Evolutionary conservation across 345 rosid species (phyloP).

Genomic region (Brassica nigra): DNA sequence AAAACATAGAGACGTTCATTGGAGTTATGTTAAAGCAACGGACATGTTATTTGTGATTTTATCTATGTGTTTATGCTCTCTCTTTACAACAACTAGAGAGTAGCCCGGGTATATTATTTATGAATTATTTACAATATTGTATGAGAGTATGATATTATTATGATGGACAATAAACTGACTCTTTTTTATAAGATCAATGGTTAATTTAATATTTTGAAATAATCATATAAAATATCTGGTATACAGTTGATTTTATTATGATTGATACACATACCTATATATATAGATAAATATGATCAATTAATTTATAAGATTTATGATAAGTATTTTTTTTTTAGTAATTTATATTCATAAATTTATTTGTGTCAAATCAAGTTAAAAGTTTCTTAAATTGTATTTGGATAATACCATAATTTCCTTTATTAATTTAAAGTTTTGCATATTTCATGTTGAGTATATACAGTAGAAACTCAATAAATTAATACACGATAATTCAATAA

Average conservation of each 20-base stretch:
- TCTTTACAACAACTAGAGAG: too few species aligned
- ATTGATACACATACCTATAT: too few species aligned
- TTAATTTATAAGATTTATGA: background rate
- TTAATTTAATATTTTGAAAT: background rate
- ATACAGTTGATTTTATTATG: background rate
- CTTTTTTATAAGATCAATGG: background rate
- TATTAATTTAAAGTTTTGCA: background rate
- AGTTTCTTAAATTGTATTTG: background rate
- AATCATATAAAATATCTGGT: background rate
- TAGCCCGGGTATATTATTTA: background rate
- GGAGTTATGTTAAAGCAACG: background rate
- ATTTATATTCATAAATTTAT: too few species aligned
- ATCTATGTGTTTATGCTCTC: background rate
- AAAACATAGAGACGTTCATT: background rate
- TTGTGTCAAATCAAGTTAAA: background rate
- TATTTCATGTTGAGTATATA: background rate
- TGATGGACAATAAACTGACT: background rate
- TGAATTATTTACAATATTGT: background rate
- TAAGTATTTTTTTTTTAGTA: background rate
- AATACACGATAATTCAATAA: too few species aligned
- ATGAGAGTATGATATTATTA: background rate
- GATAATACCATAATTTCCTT: background rate
- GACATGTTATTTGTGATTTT: background rate
- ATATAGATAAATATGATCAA: background rate
- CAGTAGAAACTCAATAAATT: too few species aligned